Base-by-base conservation (phyloP, 1,284 basidiomycete genomes). In the Irpex sp. region DNA sequence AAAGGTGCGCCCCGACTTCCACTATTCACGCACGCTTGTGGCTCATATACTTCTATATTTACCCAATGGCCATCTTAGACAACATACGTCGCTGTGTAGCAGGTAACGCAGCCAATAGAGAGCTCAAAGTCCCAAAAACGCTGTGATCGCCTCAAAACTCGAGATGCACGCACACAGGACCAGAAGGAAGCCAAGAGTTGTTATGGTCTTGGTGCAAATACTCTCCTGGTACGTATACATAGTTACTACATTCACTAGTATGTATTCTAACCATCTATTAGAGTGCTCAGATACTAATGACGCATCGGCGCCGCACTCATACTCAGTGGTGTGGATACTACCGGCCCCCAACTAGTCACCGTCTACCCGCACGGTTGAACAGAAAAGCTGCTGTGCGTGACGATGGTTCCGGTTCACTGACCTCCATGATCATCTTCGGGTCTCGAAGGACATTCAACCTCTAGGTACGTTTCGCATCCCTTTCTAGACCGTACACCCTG, bases 361-460 rank as follows among this genome's bases (percentile, higher is more conserved):
- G 91, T 99, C 67, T 89, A 92, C 66, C 96, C 97, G 1, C 97
- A 99, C 77, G 97, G 97, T 6, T 97, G 94, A n/a, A 98, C 97
- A 0, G 97, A 99, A 80, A 99, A 99, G 78, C 83, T 99, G 38
- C 97, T 97, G 0, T 99, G 97, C 72, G 97, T 99, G 38, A 98
- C 97, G 0, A 99, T 99, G 97, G 97, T 37, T 96, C 93, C 4
- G 97, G 97, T 65, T 92, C 88, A 71, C 82, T 98, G 57, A 97
- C 97, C 2, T 97, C 40, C 11, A 44, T 99, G 97, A 94, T 96
- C 13, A 92, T 99, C 11, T 99, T 99, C 70, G 97, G 99, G 76
- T 88, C 85, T 61, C 76, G 82, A 11, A 99, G 96, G 96, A 84
- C 82, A 72, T 83, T 93, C 49, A 81, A 93, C 74, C 88, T 99